Evolutionary conservation across 208 protist genomes (phyloP).

Genomic region (Acanthamoeba lenticulata): DNA sequence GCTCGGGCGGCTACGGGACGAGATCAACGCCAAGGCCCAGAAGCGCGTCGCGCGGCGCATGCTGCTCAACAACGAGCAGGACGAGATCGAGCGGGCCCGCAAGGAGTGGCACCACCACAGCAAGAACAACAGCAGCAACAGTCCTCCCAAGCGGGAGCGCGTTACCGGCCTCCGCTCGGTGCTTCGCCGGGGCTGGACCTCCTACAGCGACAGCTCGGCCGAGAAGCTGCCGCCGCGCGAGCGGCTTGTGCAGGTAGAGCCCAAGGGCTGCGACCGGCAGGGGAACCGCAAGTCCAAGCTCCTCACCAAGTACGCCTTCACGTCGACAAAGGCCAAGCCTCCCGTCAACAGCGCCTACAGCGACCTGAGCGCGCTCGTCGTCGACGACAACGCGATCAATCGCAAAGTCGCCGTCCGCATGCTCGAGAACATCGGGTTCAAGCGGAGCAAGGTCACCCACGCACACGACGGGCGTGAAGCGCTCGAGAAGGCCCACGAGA

Average conservation of each 20-base stretch:
- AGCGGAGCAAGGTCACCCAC: slow-evolving; percentile 5
- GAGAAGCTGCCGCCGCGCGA: background rate
- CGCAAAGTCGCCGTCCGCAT: slow-evolving; percentile 47
- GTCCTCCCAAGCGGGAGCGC: background rate
- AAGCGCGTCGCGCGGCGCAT: background rate
- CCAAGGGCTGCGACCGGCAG: background rate
- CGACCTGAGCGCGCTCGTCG: background rate
- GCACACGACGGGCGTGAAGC: background rate
- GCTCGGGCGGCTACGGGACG: slow-evolving; percentile 1
- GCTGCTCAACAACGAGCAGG: background rate
- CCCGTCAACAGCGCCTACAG: too few relatives aligned
- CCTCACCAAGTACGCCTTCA: slow-evolving; percentile 33
- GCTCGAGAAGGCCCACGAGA: slow-evolving; percentile 8
- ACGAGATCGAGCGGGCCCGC: background rate
- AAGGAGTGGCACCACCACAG: background rate
- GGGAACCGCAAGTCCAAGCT: background rate
- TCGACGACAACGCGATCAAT: slow-evolving; percentile 57
- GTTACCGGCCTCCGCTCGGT: background rate
- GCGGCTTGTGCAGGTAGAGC: background rate
- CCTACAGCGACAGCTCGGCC: slow-evolving; percentile 1
- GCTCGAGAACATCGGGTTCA: slow-evolving; percentile 13
- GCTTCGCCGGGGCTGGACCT: background rate
- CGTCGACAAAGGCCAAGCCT: background rate
- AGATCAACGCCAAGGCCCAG: slow-evolving; percentile 22
- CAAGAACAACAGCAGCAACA: background rate